A percentile compares a stretch with the other conserved stretches of the same genome.
phyloP scores from a whole-genome alignment of 2,329 filamentous ascomycete species.

The Calonectria hawksworthii region DNA sequence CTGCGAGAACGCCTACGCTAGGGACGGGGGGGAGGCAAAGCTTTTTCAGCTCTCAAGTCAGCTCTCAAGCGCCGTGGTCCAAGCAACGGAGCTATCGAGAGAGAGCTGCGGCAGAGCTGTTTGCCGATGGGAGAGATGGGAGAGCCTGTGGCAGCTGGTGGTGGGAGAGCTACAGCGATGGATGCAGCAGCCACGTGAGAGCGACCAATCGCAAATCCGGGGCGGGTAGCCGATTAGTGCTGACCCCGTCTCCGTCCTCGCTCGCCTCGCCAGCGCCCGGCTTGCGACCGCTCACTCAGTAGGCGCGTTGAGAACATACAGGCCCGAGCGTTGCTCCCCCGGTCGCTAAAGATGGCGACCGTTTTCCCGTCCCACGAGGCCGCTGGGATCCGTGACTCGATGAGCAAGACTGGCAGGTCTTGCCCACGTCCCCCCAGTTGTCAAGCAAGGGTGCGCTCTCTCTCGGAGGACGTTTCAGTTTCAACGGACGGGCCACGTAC shows the following conservation, averaged over 20 bases:
- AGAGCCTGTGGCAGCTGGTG: constrained; percentile 26
- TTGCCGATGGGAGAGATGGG: neutral
- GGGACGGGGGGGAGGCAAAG: neutral
- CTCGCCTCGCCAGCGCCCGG: constrained; percentile 11
- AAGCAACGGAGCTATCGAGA: neutral
- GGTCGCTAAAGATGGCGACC: neutral
- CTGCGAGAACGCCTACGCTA: neutral
- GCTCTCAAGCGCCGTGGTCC: neutral
- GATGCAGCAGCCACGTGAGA: constrained; percentile 23
- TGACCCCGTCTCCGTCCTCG: constrained; percentile 21
- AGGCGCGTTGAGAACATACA: neutral
- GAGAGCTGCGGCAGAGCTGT: neutral
- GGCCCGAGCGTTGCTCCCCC: neutral
- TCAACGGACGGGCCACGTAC: constrained; percentile 13
- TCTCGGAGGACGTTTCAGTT: constrained; percentile 26
- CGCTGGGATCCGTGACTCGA: neutral
- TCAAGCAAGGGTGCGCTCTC: constrained; percentile 13
- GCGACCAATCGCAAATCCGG: constrained; percentile 37
- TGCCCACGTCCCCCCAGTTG: neutral
- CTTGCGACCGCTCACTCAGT: constrained; percentile 8
- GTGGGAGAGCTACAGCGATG: neutral
- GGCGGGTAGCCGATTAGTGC: constrained; percentile 45
- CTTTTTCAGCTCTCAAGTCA: neutral
- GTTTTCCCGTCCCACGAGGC: constrained; percentile 3
- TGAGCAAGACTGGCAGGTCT: neutral